A percentile compares a stretch with the other conserved stretches of the same genome.
These are phyloP conservation scores for Coprinopsis marcescibilis DNA, from an alignment of 768 basidiomycete genomes.

Conservation along the genomic window DNA sequence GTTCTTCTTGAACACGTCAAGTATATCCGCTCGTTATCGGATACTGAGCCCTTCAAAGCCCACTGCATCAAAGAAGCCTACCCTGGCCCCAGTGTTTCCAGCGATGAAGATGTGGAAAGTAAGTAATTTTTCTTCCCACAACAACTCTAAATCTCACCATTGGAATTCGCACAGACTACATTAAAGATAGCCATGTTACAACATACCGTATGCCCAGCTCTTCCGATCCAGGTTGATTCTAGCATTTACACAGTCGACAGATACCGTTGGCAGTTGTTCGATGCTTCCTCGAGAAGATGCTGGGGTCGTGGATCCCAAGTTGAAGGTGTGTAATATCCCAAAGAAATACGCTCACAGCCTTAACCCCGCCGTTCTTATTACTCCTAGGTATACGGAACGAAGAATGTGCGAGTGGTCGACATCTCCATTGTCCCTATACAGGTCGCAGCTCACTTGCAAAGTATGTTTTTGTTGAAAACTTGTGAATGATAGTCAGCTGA, in stretches of 20 bases:
- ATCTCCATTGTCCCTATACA: conserved; percentile 50
- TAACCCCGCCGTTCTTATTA: too few species aligned
- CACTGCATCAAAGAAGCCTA: conserved; percentile 20
- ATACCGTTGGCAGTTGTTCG: conserved; percentile 42
- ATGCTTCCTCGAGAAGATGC: conserved; percentile 48
- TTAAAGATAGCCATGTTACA: conserved; percentile 18
- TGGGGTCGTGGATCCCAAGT: conserved; percentile 45
- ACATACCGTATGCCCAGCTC: conserved; percentile 20
- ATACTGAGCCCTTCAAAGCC: conserved; percentile 24
- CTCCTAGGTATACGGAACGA: conserved; percentile 58
- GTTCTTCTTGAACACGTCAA: conserved; percentile 29
- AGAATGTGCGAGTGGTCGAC: conserved; percentile 50
- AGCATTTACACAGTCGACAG: conserved; percentile 18
- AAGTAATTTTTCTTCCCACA: background rate
- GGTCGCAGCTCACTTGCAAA: conserved; percentile 40
- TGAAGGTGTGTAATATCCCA: conserved; percentile 32
- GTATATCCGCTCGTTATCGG: conserved; percentile 20
- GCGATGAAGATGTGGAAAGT: conserved; percentile 32
- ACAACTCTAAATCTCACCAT: background rate
- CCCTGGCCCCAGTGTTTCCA: conserved; percentile 26
- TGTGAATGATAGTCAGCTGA: background rate
- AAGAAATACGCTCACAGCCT: too few species aligned
- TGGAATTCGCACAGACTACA: conserved; percentile 16
- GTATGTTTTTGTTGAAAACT: conserved; percentile 19
- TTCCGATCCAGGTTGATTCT: background rate